These are phyloP conservation scores for Apiotrichum akiyoshidainum DNA, from an alignment of 1,284 basidiomycete species.

Conservation along the genomic window DNA sequence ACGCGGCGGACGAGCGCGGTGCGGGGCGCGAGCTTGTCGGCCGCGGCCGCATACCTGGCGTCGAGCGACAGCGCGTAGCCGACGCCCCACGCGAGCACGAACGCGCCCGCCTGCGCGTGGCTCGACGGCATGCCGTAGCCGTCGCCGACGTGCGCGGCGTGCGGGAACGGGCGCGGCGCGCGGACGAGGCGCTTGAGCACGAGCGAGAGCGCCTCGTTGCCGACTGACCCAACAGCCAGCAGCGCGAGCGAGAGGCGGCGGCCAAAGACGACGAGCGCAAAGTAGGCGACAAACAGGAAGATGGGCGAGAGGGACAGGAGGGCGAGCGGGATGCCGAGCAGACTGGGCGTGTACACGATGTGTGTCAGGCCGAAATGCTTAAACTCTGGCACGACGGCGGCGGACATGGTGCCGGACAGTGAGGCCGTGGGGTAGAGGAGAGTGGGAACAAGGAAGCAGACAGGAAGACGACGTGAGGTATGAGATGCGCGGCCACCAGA, in stretches of 20 bases:
- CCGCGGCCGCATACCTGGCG: conserved; percentile 7
- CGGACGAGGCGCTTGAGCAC: conserved; percentile 34
- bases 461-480: too few relatives aligned
- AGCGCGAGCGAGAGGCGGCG: conserved; percentile 39
- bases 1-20: conserved; percentile 15
- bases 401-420: too few relatives aligned
- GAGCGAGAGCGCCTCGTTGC: conserved; percentile 41
- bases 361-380: conserved; percentile 47
- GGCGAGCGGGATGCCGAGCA: conserved; percentile 44
- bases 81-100: conserved; percentile 41
- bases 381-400: conserved; percentile 9
- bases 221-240: conserved; percentile 38
- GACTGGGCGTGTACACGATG: conserved; percentile 42
- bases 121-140: conserved; percentile 50
- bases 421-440: too few relatives aligned
- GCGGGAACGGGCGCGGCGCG: conserved; percentile 21
- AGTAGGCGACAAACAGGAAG: conserved; percentile 51
- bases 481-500: too few relatives aligned
- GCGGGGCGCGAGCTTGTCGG: not conserved
- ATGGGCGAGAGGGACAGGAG: conserved; percentile 48
- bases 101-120: conserved; percentile 47
- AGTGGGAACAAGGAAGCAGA: too few relatives aligned
- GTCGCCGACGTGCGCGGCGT: conserved; percentile 29
- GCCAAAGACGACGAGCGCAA: conserved; percentile 44
- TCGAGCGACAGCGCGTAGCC: conserved; percentile 31